These are phyloP conservation scores for Entophlyctis luteolus DNA, from an alignment of 192 early-diverging fungal species.

Conservation along the genomic window DNA sequence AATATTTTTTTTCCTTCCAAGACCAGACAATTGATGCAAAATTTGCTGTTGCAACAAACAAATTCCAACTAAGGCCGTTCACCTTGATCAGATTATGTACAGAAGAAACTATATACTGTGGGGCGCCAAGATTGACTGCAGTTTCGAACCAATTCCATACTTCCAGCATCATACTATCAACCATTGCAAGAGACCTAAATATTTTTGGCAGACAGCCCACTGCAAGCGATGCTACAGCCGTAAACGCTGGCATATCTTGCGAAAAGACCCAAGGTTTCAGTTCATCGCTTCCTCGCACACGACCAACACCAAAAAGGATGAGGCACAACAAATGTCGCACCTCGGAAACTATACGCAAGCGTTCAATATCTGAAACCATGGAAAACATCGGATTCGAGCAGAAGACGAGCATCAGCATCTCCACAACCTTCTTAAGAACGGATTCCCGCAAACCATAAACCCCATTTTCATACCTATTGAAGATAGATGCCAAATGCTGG, in stretches of 20 bases:
- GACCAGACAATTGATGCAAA: not conserved
- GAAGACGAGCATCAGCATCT: not conserved
- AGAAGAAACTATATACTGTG: not conserved
- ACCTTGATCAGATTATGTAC: not conserved
- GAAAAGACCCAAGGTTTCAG: constrained; percentile 8
- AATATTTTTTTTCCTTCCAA: not conserved
- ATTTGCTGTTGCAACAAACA: not conserved
- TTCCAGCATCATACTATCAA: not conserved
- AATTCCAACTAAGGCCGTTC: constrained; percentile 2
- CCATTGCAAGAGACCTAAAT: not conserved
- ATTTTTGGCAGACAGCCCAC: not conserved
- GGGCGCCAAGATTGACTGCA: not conserved
- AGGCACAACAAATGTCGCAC: not conserved
- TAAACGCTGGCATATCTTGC: not conserved
- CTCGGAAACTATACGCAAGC: not conserved
- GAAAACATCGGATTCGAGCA: constrained; percentile 23
- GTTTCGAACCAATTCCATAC: not conserved
- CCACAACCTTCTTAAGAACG: not conserved
- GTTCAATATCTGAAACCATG: constrained; percentile 18
- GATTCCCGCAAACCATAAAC: constrained; percentile 8
- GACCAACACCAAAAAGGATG: not conserved
- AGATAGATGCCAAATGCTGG: not conserved
- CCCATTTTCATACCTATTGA: not conserved
- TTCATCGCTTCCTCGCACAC: too few relatives aligned
- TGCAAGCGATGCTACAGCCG: not conserved